phyloP scores from a whole-genome alignment of 2,329 filamentous ascomycete genomes.

The Hypoxylon sp. region DNA sequence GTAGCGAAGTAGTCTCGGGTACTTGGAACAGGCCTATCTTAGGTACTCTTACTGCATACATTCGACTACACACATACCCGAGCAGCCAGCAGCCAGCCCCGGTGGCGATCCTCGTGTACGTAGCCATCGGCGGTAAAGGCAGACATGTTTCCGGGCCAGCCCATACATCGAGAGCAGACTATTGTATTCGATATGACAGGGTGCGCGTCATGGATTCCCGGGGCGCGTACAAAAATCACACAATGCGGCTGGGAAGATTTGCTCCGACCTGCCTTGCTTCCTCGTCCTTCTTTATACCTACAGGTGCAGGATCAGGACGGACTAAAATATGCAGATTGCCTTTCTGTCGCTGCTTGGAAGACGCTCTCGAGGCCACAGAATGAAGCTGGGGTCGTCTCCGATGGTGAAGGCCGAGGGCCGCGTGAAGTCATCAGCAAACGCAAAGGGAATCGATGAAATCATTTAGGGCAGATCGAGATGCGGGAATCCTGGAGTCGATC shows the following conservation, averaged over 20 bases:
- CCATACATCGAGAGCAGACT: too few relatives aligned
- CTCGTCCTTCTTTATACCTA: neutral
- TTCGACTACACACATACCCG: too few relatives aligned
- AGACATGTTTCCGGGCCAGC: too few relatives aligned
- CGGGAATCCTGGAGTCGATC: conserved; percentile 2
- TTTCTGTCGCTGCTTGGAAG: neutral
- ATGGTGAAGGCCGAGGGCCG: neutral
- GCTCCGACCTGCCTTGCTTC: conserved; percentile 17
- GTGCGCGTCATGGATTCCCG: conserved; percentile 25
- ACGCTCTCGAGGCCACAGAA: neutral
- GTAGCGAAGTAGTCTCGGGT: too few relatives aligned
- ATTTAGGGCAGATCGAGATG: conserved; percentile 36
- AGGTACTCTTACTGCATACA: too few relatives aligned
- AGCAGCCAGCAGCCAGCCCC: too few relatives aligned
- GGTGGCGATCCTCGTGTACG: too few relatives aligned
- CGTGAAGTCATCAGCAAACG: conserved; percentile 31
- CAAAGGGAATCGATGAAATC: conserved; percentile 39
- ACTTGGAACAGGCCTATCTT: too few relatives aligned
- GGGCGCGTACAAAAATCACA: conserved; percentile 2
- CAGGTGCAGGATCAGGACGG: conserved; percentile 2
- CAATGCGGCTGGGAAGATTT: conserved; percentile 23
- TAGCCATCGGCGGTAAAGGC: too few relatives aligned
- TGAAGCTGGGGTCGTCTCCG: neutral
- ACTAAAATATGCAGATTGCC: conserved; percentile 3
- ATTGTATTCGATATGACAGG: too few relatives aligned